These are phyloP conservation scores for Metarhizium rileyi DNA, from an alignment of 2,329 filamentous ascomycete species.

Conservation along the genomic window DNA sequence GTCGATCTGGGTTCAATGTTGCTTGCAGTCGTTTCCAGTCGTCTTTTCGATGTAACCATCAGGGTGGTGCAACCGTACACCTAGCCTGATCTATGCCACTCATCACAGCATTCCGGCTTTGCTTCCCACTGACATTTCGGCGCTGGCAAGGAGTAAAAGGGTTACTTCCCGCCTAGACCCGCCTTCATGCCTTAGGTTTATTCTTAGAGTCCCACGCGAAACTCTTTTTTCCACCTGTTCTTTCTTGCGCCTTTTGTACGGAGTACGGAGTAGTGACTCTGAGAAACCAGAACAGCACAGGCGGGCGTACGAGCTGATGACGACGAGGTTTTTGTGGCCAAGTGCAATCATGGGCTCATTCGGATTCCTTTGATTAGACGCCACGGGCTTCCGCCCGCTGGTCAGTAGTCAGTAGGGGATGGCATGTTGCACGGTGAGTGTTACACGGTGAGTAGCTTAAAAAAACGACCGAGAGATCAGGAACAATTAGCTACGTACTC, in stretches of 20 bases:
- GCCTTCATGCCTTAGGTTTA: conserved; percentile 9
- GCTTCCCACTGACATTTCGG: conserved; percentile 7
- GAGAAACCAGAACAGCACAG: neutral
- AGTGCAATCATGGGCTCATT: neutral
- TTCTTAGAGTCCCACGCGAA: conserved; percentile 6
- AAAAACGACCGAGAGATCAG: neutral
- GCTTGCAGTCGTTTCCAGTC: conserved; percentile 4
- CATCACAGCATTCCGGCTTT: conserved; percentile 3
- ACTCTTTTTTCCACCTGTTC: neutral
- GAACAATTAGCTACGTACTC: neutral
- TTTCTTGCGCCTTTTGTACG: neutral
- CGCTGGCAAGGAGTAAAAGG: conserved; percentile 7
- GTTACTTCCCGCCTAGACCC: conserved; percentile 15
- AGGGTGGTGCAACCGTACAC: conserved; percentile 9
- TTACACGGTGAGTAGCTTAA: neutral
- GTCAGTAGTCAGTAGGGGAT: too few relatives aligned
- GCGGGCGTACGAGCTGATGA: neutral
- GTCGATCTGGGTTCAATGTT: conserved; percentile 12
- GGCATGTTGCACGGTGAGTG: too few relatives aligned
- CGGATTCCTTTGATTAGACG: neutral
- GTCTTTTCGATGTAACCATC: conserved; percentile 17
- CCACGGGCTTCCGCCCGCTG: neutral
- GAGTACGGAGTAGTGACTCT: too few relatives aligned
- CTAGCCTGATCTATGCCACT: conserved; percentile 12
- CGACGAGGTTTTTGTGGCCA: neutral